phyloP scores from a whole-genome alignment of 257 asterid genomes.

The Nicotiana knightiana region DNA sequence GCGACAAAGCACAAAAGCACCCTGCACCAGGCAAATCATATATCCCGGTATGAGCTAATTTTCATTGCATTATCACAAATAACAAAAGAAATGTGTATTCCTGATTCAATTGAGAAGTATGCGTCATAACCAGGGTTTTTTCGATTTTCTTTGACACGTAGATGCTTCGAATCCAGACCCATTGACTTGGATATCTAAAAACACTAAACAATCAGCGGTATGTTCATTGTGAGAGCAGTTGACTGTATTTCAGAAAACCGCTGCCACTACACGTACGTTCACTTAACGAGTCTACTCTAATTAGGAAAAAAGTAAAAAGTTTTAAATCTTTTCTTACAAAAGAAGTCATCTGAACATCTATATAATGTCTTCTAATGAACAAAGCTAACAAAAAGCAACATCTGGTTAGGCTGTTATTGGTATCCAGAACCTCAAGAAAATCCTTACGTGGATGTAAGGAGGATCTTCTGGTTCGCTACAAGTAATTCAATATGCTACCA shows the following conservation, averaged over 20 bases:
- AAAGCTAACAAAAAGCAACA: not conserved
- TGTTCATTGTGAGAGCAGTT: not conserved
- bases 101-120: not conserved
- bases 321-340: not conserved
- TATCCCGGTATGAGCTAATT: not conserved
- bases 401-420: not conserved
- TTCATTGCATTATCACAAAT: not conserved
- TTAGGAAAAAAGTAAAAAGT: not conserved
- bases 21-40: slow-evolving; percentile 33
- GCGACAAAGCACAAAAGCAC: slow-evolving; percentile 85
- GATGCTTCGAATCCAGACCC: not conserved
- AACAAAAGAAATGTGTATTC: not conserved
- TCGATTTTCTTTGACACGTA: not conserved
- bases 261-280: not conserved
- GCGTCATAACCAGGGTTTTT: not conserved
- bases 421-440: not conserved
- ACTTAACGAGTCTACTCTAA: not conserved
- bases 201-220: not conserved
- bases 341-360: not conserved
- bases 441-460: not conserved
- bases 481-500: not conserved
- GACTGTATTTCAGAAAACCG: not conserved
- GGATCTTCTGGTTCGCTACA: not conserved
- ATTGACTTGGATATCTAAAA: not conserved
- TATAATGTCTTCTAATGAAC: not conserved